phyloP scores from a whole-genome alignment of 768 basidiomycete species.

The Kondoa subrosea region DNA sequence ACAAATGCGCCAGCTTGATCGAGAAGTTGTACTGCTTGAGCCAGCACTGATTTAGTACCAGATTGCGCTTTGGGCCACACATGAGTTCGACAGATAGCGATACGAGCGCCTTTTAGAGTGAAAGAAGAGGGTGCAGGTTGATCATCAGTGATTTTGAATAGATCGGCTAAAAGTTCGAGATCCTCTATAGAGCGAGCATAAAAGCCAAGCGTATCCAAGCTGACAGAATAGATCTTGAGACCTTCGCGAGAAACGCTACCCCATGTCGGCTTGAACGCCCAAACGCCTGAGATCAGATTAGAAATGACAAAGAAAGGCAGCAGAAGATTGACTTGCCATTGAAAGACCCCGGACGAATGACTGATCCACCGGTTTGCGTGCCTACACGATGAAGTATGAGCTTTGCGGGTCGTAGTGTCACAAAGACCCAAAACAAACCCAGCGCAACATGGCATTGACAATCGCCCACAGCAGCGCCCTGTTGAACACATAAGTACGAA shows the following conservation, averaged over 20 bases:
- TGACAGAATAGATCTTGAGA: slow-evolving; percentile 22
- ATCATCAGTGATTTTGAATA: slow-evolving; percentile 26
- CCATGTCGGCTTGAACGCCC: slow-evolving; percentile 31
- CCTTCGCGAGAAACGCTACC: slow-evolving; percentile 29
- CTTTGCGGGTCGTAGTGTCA: background rate
- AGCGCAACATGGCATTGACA: slow-evolving; percentile 28
- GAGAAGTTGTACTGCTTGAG: slow-evolving; percentile 25
- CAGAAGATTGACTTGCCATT: slow-evolving; percentile 23
- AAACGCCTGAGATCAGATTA: slow-evolving; percentile 17
- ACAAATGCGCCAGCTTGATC: slow-evolving; percentile 27
- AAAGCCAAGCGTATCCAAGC: slow-evolving; percentile 26
- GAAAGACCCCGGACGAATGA: slow-evolving; percentile 30
- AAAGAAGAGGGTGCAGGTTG: slow-evolving; percentile 20
- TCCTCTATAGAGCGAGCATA: slow-evolving; percentile 29
- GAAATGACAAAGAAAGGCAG: slow-evolving; percentile 28
- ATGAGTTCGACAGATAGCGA: slow-evolving; percentile 28
- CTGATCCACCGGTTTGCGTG: slow-evolving; percentile 27
- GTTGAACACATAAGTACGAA: background rate
- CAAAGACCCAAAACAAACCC: background rate
- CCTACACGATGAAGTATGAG: background rate
- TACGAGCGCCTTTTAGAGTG: slow-evolving; percentile 23
- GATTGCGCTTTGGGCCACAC: slow-evolving; percentile 18
- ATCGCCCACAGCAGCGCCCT: slow-evolving; percentile 30
- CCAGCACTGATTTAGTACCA: slow-evolving; percentile 22
- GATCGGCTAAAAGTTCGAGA: slow-evolving; percentile 27